Evolutionary conservation across 306 rosid genomes (phyloP).

Genomic region (Rubus idaeus): DNA sequence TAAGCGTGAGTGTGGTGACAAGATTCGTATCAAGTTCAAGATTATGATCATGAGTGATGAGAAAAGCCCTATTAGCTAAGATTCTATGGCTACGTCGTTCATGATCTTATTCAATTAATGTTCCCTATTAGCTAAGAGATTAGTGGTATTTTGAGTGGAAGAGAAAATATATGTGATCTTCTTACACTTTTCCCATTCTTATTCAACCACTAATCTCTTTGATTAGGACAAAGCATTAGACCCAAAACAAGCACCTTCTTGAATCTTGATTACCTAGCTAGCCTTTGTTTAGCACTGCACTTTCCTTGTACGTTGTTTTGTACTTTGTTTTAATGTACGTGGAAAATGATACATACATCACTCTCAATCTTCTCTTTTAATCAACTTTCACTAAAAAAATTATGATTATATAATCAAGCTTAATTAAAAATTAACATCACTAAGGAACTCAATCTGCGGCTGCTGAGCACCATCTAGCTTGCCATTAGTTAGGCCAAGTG

Average conservation of each 20-base stretch:
- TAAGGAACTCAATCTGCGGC: neutral
- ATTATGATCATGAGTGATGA: neutral
- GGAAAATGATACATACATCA: neutral
- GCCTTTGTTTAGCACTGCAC: conserved; percentile 1
- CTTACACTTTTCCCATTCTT: neutral
- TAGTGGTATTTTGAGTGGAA: conserved; percentile 3
- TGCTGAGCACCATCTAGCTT: neutral
- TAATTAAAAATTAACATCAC: neutral
- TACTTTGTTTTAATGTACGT: neutral
- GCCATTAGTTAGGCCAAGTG: neutral
- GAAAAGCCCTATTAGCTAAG: neutral
- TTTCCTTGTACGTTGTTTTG: neutral
- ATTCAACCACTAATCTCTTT: conserved; percentile 2
- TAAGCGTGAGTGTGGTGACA: neutral
- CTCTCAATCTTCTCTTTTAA: neutral
- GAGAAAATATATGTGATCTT: neutral
- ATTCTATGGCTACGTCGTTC: too few relatives aligned
- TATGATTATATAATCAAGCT: neutral
- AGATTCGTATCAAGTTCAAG: neutral
- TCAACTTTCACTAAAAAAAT: neutral
- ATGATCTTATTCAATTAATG: neutral
- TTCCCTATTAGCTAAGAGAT: neutral
- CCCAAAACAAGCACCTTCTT: neutral
- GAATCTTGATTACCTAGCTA: neutral
- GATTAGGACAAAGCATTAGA: conserved; percentile 8